Conservation (phyloP, 1,284 basidiomycete genomes). For the Cutaneotrichosporon daszewskae region DNA sequence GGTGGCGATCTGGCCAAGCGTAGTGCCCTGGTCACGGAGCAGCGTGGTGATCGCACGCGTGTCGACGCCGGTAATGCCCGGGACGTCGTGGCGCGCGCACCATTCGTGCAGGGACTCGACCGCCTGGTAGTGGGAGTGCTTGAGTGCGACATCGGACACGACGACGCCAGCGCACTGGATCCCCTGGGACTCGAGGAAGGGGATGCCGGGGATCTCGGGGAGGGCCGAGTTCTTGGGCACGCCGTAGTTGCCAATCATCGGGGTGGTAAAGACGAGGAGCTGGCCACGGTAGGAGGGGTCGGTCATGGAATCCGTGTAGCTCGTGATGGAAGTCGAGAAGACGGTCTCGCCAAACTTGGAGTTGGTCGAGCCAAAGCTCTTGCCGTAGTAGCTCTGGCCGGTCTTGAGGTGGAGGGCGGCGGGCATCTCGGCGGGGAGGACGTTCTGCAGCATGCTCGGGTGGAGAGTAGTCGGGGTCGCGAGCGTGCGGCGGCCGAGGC, state of each 20-base stretch:
- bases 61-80: slow-evolving; percentile 93
- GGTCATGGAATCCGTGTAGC: slow-evolving; percentile 99
- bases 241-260: slow-evolving; percentile 98
- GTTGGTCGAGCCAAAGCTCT: slow-evolving; percentile 80
- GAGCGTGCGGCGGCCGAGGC: slow-evolving; percentile 14
- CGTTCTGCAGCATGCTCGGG: slow-evolving; percentile 20
- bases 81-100: slow-evolving; percentile 85
- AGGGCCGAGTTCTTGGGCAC: slow-evolving; percentile 79
- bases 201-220: slow-evolving; percentile 77
- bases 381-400: slow-evolving; percentile 83
- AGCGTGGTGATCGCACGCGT: slow-evolving; percentile 93
- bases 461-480: slow-evolving; percentile 22
- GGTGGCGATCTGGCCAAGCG: slow-evolving; percentile 82
- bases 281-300: slow-evolving; percentile 98
- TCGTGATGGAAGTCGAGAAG: slow-evolving; percentile 97
- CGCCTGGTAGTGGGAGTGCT: slow-evolving; percentile 90
- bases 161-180: slow-evolving; percentile 91
- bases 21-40: slow-evolving; percentile 94
- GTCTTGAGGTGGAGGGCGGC: slow-evolving; percentile 89
- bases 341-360: slow-evolving; percentile 96
- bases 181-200: slow-evolving; percentile 79
- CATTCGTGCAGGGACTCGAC: slow-evolving; percentile 89
- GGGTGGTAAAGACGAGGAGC: slow-evolving; percentile 96
- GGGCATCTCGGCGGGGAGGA: slow-evolving; percentile 53
- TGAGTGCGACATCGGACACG: slow-evolving; percentile 89